A percentile compares a stretch with the other conserved stretches of the same genome.
Conservation (phyloP, 164 flowering plant species). For the Umbellularia californica region DNA sequence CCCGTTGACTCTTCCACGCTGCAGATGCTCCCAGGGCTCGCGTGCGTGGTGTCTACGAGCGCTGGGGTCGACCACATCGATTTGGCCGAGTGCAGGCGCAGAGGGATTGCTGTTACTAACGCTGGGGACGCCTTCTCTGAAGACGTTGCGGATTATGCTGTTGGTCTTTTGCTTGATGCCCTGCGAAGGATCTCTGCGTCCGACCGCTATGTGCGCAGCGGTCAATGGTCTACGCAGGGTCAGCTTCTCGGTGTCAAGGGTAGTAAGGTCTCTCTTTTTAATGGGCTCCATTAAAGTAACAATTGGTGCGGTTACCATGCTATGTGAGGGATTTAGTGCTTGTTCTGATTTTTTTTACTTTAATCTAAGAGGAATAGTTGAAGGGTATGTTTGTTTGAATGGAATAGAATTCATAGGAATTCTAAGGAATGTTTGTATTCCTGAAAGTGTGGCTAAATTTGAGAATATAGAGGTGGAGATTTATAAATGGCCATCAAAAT, state of each 20-base stretch:
- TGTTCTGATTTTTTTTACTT: too few relatives aligned
- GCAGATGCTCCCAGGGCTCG: constrained; percentile 36
- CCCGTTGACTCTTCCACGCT: constrained; percentile 22
- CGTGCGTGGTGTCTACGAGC: constrained; percentile 41
- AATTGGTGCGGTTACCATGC: too few relatives aligned
- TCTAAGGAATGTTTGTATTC: too few relatives aligned
- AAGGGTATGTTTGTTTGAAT: too few relatives aligned
- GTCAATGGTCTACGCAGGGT: constrained; percentile 38
- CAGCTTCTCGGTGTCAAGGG: constrained; percentile 39
- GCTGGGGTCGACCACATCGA: constrained; percentile 65
- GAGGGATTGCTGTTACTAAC: constrained; percentile 44
- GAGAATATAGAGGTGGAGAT: too few relatives aligned
- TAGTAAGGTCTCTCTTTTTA: too few relatives aligned
- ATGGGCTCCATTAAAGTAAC: too few relatives aligned
- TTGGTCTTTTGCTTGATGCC: constrained; percentile 52
- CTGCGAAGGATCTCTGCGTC: constrained; percentile 43
- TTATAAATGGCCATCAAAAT: too few relatives aligned
- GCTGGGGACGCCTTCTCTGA: constrained; percentile 37
- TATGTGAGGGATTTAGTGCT: too few relatives aligned
- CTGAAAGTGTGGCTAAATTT: too few relatives aligned
- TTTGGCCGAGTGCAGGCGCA: constrained; percentile 47
- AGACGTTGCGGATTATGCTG: constrained; percentile 63
- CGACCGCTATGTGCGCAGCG: constrained; percentile 41
- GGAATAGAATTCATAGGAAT: too few relatives aligned
- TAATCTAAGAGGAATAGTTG: too few relatives aligned